A percentile compares a stretch with the other conserved stretches of the same genome.
Evolutionary conservation across 768 basidiomycete species (phyloP).

Genomic region (Mrakia blollopis): DNA sequence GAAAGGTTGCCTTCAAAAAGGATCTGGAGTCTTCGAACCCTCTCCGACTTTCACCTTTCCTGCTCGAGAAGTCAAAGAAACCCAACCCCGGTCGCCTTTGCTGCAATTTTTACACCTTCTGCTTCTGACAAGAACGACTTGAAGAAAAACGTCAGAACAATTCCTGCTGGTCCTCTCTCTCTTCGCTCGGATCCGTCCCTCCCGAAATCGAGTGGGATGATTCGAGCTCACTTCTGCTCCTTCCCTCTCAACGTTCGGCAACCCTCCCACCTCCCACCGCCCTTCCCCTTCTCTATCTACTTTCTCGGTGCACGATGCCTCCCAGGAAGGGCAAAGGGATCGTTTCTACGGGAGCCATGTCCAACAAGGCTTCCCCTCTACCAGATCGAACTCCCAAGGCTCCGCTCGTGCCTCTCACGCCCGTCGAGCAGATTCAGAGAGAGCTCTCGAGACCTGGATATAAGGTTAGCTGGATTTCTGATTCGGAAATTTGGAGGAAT

Average conservation of each 20-base stretch:
- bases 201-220: not conserved
- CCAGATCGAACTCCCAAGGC: slow-evolving; percentile 25
- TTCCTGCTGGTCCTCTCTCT: not conserved
- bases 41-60: too few relatives aligned
- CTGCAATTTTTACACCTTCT: too few relatives aligned
- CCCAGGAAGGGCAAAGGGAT: slow-evolving; percentile 30
- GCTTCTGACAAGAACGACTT: too few relatives aligned
- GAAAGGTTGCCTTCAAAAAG: too few relatives aligned
- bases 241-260: not conserved
- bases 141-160: too few relatives aligned
- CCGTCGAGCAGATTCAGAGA: slow-evolving; percentile 30
- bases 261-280: not conserved
- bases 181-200: not conserved
- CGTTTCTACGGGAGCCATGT: slow-evolving; percentile 30
- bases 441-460: slow-evolving; percentile 28
- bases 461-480: slow-evolving; percentile 7
- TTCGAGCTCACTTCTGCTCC: not conserved
- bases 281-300: not conserved
- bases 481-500: not conserved
- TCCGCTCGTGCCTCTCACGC: slow-evolving; percentile 27
- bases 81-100: too few relatives aligned
- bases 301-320: slow-evolving; percentile 16
- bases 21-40: too few relatives aligned
- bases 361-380: slow-evolving; percentile 31
- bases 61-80: too few relatives aligned